Base-by-base conservation (phyloP, 768 basidiomycete species). In the Mycena filopes region DNA sequence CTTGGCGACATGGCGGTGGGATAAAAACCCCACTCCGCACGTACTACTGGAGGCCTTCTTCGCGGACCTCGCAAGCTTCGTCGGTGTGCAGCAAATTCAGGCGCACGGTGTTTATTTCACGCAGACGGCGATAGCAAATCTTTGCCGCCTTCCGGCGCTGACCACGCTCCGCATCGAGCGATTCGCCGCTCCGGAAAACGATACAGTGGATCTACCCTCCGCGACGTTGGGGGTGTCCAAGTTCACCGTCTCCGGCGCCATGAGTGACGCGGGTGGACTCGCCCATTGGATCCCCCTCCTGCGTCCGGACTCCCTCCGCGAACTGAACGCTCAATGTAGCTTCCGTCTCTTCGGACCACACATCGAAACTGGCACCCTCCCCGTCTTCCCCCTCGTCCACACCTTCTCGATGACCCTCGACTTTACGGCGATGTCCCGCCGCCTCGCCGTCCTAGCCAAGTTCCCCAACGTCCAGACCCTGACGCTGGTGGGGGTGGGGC, bases 251-350 rank as follows among this genome's bases (percentile, higher is more conserved):
- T 10, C 3, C 5, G 2, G 10, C 28, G 6, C 2, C 4, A 8
- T 4, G 8, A 33, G 16, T 10, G 18, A 18, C 10, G 45, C 16
- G 10, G 48, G 33, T 10, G 47, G 33, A 4, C 3, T 40, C 31
- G 15, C n/a, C 16, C n/a, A 16, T 4, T 59, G 57, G 57, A n/a
- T 59, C 18, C 33, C 46, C 6, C 36, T 48, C 3, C 57, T 59
- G 16, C 36, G 28, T 26, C 33, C 57, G 0, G 46, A 59, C 26
- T 38, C 25, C 31, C 57, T 59, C 21, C 57, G 57, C 57, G 47
- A 48, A 12, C 47, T 59, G 18, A 11, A 48, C 5, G 12, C 49
- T 8, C 2, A 3, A 1, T 23, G 28, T 40, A 16, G 13, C 15
- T 29, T 28, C 11, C 29, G 26, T 15, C 31, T 60, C 41, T 26